phyloP scores from a whole-genome alignment of 1,284 basidiomycete species.

The Inonotus obliquus region DNA sequence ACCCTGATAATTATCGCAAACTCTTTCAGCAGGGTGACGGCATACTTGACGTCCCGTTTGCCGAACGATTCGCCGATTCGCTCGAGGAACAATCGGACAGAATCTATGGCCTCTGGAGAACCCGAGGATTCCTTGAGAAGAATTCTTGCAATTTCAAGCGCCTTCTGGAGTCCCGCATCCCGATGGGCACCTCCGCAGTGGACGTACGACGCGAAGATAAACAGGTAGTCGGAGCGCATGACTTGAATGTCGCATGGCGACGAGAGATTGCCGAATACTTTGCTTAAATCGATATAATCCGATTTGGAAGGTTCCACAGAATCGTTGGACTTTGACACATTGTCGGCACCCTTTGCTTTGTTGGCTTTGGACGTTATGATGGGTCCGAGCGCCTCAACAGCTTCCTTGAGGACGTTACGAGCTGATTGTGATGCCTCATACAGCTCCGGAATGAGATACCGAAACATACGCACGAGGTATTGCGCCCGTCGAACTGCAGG shows the following conservation, averaged over 20 bases:
- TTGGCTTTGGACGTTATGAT: slow-evolving; percentile 45
- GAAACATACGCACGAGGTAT: slow-evolving; percentile 61
- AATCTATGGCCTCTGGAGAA: slow-evolving; percentile 30
- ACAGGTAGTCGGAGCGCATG: slow-evolving; percentile 65
- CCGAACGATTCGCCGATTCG: slow-evolving; percentile 45
- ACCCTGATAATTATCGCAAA: slow-evolving; percentile 54
- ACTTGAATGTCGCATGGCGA: slow-evolving; percentile 46
- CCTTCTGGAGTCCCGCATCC: slow-evolving; percentile 40
- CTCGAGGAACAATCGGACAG: slow-evolving; percentile 46
- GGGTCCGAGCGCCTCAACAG: slow-evolving; percentile 61
- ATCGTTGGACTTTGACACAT: slow-evolving; percentile 24
- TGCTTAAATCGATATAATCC: slow-evolving; percentile 32
- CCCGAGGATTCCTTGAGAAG: slow-evolving; percentile 50
- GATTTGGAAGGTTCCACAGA: slow-evolving; percentile 30
- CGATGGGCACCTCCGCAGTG: slow-evolving; percentile 52
- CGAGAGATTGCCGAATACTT: slow-evolving; percentile 26
- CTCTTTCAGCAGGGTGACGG: slow-evolving; percentile 49
- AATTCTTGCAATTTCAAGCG: slow-evolving; percentile 54
- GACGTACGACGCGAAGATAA: slow-evolving; percentile 52
- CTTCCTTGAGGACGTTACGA: slow-evolving; percentile 56
- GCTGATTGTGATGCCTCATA: slow-evolving; percentile 50
- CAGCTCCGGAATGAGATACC: slow-evolving; percentile 53
- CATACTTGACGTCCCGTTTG: slow-evolving; percentile 44
- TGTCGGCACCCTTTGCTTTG: slow-evolving; percentile 45
- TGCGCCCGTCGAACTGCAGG: slow-evolving; percentile 60